Evolutionary conservation across 495 filamentous ascomycete genomes (phyloP).

Genomic region (Penicillium simplicissimum): DNA sequence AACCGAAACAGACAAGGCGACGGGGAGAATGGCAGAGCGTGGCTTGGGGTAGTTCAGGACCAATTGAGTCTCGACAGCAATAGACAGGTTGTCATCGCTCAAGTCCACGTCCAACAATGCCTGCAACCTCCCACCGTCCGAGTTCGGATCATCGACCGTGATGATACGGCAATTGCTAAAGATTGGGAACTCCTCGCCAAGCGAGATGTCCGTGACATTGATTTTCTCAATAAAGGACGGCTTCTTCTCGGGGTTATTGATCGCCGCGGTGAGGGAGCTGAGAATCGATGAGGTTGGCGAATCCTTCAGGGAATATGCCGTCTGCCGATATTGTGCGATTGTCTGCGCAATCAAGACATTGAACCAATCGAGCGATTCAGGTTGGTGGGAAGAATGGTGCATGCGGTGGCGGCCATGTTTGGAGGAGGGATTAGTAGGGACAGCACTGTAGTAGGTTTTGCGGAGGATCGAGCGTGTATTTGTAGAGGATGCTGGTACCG

Average conservation of each 20-base stretch:
- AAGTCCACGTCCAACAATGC: slow-evolving; percentile 96
- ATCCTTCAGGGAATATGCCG: slow-evolving; percentile 81
- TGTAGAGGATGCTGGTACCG: slow-evolving; percentile 53
- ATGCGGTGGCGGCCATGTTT: slow-evolving; percentile 50
- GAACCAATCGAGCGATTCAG: slow-evolving; percentile 99
- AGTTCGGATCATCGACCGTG: slow-evolving; percentile 52
- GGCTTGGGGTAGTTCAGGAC: slow-evolving; percentile 92
- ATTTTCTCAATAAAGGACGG: slow-evolving; percentile 94
- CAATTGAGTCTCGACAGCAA: slow-evolving; percentile 91
- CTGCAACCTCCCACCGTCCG: slow-evolving; percentile 69
- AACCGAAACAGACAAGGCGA: slow-evolving; percentile 86
- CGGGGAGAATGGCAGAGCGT: slow-evolving; percentile 84
- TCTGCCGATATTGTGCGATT: slow-evolving; percentile 89
- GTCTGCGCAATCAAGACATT: slow-evolving; percentile 97
- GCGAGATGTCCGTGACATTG: slow-evolving; percentile 83
- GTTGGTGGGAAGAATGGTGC: slow-evolving; percentile 77
- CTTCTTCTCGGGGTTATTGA: slow-evolving; percentile 77
- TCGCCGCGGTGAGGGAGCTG: slow-evolving; percentile 81
- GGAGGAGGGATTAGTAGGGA: slow-evolving; percentile 42
- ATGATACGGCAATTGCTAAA: slow-evolving; percentile 98
- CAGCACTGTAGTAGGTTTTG: slow-evolving; percentile 98
- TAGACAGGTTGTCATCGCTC: slow-evolving; percentile 85
- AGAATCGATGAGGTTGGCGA: slow-evolving; percentile 71
- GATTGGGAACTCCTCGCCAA: slow-evolving; percentile 97
- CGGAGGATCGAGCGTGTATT: slow-evolving; percentile 89